phyloP scores from a whole-genome alignment of 2,329 filamentous ascomycete species.

The Lachnellula arida region DNA sequence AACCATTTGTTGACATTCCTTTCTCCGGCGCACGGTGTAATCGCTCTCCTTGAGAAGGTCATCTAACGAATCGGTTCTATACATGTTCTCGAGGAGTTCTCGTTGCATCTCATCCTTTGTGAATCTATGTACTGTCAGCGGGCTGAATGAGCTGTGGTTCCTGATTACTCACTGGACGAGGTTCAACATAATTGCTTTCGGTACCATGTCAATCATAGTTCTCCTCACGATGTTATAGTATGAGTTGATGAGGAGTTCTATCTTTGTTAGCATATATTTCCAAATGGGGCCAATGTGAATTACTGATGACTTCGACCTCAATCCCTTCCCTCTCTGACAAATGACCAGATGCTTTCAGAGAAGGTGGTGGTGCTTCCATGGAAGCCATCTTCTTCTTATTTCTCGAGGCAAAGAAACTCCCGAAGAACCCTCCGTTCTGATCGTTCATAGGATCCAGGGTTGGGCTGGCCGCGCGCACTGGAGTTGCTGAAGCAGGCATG shows the following conservation, averaged over 20 bases:
- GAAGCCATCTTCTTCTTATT: constrained; percentile 99
- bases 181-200: constrained; percentile 97
- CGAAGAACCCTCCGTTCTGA: constrained; percentile 81
- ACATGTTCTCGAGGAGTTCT: constrained; percentile 96
- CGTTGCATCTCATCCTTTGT: constrained; percentile 99
- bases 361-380: constrained; percentile 93
- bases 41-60: constrained; percentile 97
- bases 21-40: constrained; percentile 88
- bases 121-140: constrained; percentile 49
- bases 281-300: constrained; percentile 34
- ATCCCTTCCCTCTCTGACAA: constrained; percentile 91
- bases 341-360: constrained; percentile 88
- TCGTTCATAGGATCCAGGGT: constrained; percentile 52
- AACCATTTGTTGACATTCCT: constrained; percentile 99
- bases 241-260: constrained; percentile 89
- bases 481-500: constrained; percentile 58
- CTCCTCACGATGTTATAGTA: constrained; percentile 98
- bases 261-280: constrained; percentile 15
- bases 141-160: not conserved
- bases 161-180: constrained; percentile 75
- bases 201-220: constrained; percentile 99
- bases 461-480: constrained; percentile 71
- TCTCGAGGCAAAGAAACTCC: constrained; percentile 97
- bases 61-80: constrained; percentile 83
- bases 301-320: constrained; percentile 98